These are phyloP conservation scores for Halophytophthora batemanensis DNA, from an alignment of 352 stramenopile genomes.

Conservation along the genomic window DNA sequence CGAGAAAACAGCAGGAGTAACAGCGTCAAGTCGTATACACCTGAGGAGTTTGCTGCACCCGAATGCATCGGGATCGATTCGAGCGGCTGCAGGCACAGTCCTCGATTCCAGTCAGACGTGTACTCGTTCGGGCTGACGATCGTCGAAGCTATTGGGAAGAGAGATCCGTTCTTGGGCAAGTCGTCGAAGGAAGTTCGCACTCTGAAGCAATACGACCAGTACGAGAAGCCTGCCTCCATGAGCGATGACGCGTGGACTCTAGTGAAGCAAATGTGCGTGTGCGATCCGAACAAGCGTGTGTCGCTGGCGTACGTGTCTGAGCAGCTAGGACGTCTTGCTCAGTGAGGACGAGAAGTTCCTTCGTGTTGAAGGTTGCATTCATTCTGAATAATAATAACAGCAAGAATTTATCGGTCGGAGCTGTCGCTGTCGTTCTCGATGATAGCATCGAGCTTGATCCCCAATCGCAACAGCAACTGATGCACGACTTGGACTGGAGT, in stretches of 20 bases:
- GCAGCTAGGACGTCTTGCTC: too few species aligned
- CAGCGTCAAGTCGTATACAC: conserved; percentile 6
- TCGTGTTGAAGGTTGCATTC: too few species aligned
- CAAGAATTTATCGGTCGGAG: too few species aligned
- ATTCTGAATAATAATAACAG: too few species aligned
- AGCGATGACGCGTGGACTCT: conserved; percentile 12
- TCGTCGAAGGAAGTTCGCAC: neutral
- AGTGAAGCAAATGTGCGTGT: too few species aligned
- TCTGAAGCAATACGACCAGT: conserved; percentile 2
- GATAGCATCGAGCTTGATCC: too few species aligned
- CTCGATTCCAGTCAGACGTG: conserved; percentile 26
- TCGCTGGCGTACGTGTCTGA: too few species aligned
- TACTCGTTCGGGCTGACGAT: conserved; percentile 36
- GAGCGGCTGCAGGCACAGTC: conserved; percentile 6
- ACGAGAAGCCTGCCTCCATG: conserved; percentile 3
- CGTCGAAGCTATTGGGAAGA: conserved; percentile 18
- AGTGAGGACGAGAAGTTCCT: too few species aligned
- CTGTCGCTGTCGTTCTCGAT: too few species aligned
- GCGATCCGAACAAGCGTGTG: too few species aligned
- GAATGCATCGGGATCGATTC: conserved; percentile 17
- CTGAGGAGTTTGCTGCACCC: conserved; percentile 22
- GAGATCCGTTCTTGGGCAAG: conserved; percentile 7
- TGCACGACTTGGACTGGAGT: too few species aligned
- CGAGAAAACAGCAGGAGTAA: conserved; percentile 20
- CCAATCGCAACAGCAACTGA: too few species aligned